Base-by-base conservation (phyloP, 2,329 filamentous ascomycete genomes). In the Plenodomus tracheiphilus region DNA sequence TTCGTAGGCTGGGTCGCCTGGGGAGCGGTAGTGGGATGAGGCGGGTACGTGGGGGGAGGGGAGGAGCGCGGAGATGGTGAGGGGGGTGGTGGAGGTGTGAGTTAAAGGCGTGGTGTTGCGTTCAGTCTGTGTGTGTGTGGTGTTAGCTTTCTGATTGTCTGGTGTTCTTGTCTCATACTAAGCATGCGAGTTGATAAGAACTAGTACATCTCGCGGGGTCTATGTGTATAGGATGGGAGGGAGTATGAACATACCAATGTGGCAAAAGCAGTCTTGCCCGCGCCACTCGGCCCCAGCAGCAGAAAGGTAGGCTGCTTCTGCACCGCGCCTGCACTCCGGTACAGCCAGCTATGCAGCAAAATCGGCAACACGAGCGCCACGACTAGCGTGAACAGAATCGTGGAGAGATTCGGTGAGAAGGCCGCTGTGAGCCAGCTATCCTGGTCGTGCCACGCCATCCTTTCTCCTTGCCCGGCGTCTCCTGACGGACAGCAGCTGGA, bases 241-340 rank as follows among this genome's bases (percentile, higher is more conserved):
- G 28, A 15, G n/a, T 11, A 15, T 25, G 18, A 30, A 55, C 75
- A 54, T 78, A 88, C 86, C 61, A 94, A 81, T 18, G 90, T 91
- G n/a, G 91, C 76, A 28, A 97, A 84, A 8, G 89, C 83, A 0
- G 94, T 97, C 78, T 97, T 99, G 65, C 94, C 94, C 41, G 85
- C 82, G 55, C 86, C 88, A 47, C 86, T 86, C 15, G 93, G 91
- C 1, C 94, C 94, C 41, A 92, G 71, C 37, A 96, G 82, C 9
- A 97, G 78, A 52, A 97, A 85, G 7, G 87, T 87, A 41, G 93
- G 91, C 20, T 88, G 81, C 15, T 47, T 54, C 13, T 79, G 80
- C 32, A 83, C 83, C 63, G 88, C 86, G 13, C 85, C 81, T 34
- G 82, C 81, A 41, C 83, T 80, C 46, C 82, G 82, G 71, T 91